Percentiles rank a stretch among this genome's conserved stretches.
phyloP scores from a whole-genome alignment of 352 stramenopile genomes.

The Albugo candida region DNA sequence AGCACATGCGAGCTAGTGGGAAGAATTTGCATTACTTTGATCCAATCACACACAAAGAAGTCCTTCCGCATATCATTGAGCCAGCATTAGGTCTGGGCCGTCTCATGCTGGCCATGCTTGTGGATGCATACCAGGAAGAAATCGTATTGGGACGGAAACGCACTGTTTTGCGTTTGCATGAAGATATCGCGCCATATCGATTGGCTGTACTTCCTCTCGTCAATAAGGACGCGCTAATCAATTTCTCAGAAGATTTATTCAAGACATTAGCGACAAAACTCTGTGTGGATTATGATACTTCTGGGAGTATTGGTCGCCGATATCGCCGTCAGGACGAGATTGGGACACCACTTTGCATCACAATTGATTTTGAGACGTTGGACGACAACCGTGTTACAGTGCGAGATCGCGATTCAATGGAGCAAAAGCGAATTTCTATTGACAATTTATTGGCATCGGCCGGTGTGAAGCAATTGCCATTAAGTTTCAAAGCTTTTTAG shows the following conservation, averaged over 20 bases:
- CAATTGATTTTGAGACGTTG: constrained; percentile 94
- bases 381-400: constrained; percentile 92
- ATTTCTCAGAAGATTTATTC: constrained; percentile 81
- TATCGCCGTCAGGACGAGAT: constrained; percentile 96
- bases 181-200: constrained; percentile 85
- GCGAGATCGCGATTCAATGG: constrained; percentile 88
- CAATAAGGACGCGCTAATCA: constrained; percentile 82
- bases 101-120: constrained; percentile 85
- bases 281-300: constrained; percentile 84
- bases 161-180: constrained; percentile 84
- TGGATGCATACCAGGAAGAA: constrained; percentile 91
- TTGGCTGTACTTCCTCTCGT: constrained; percentile 86
- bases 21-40: constrained; percentile 76
- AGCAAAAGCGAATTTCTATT: constrained; percentile 88
- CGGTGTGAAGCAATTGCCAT: too few species aligned
- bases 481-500: too few species aligned
- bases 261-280: constrained; percentile 69
- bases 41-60: constrained; percentile 54
- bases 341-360: constrained; percentile 93
- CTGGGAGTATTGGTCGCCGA: constrained; percentile 72
- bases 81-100: constrained; percentile 77
- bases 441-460: constrained; percentile 52
- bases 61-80: constrained; percentile 93
- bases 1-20: constrained; percentile 85
- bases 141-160: constrained; percentile 67